These are phyloP conservation scores for Calonectria hawksworthii DNA, from an alignment of 2,329 filamentous ascomycete species.

Conservation along the genomic window DNA sequence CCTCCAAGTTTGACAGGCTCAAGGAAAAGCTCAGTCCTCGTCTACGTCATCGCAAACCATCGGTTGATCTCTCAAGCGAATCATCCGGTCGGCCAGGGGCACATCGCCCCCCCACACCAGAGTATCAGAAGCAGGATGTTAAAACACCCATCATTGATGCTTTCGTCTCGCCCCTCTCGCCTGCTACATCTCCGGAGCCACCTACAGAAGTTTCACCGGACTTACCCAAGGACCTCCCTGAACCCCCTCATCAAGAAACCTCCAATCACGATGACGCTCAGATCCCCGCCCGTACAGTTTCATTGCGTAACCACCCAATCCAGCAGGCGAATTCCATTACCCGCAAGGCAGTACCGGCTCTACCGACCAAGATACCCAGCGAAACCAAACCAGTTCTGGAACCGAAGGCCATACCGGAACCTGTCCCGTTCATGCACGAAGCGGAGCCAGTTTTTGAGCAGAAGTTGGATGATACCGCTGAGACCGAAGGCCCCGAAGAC, in stretches of 20 bases:
- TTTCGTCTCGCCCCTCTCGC: constrained; percentile 60
- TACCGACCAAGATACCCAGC: constrained; percentile 38
- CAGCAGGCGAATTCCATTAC: constrained; percentile 40
- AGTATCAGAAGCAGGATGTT: constrained; percentile 61
- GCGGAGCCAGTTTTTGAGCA: not conserved
- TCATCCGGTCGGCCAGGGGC: constrained; percentile 38
- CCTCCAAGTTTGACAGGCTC: constrained; percentile 50
- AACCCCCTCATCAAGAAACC: constrained; percentile 17
- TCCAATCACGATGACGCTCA: constrained; percentile 16
- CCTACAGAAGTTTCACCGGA: constrained; percentile 53
- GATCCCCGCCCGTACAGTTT: constrained; percentile 29
- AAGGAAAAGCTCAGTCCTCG: constrained; percentile 48
- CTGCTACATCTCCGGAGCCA: constrained; percentile 60
- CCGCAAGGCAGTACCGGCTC: constrained; percentile 45
- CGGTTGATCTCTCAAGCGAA: constrained; percentile 39
- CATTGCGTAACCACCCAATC: constrained; percentile 28
- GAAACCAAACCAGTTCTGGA: constrained; percentile 42
- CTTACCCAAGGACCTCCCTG: constrained; percentile 45
- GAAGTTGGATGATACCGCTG: constrained; percentile 6
- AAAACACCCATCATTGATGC: constrained; percentile 53
- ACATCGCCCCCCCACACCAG: constrained; percentile 63
- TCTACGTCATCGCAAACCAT: constrained; percentile 42
- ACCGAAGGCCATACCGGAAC: constrained; percentile 21
- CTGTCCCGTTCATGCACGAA: not conserved
- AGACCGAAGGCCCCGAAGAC: constrained; percentile 35